phyloP scores from a whole-genome alignment of 305 asterid species.

The Fraxinus angustifolia region DNA sequence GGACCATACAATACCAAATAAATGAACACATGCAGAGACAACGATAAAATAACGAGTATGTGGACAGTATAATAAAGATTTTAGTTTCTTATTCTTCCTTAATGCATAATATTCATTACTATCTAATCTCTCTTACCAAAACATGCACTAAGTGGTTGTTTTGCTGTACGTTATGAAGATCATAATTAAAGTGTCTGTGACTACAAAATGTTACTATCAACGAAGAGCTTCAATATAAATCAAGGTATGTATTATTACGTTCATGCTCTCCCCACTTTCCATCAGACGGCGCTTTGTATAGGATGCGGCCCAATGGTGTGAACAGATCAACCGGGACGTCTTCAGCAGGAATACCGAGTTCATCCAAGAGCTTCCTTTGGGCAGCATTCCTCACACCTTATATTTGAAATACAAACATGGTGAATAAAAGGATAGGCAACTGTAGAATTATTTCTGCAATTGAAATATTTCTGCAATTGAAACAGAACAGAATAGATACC shows the following conservation, averaged over 20 bases:
- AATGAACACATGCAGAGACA: background rate
- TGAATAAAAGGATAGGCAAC: background rate
- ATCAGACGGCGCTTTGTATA: slow-evolving; percentile 95
- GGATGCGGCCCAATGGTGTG: slow-evolving; percentile 78
- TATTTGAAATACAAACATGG: slow-evolving; percentile 11
- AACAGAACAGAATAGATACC: slow-evolving; percentile 35
- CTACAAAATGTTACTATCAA: background rate
- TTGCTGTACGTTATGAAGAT: background rate
- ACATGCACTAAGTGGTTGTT: background rate
- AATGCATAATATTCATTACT: background rate
- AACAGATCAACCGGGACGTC: slow-evolving; percentile 87
- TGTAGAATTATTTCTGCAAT: background rate
- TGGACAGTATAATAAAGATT: background rate
- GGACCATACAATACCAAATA: background rate
- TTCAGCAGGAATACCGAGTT: slow-evolving; percentile 85
- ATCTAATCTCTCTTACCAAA: background rate
- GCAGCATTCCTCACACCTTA: slow-evolving; percentile 95
- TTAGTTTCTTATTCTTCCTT: background rate
- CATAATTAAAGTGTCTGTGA: background rate
- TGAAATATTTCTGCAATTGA: background rate
- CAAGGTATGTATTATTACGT: slow-evolving; percentile 38
- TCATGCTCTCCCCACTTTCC: slow-evolving; percentile 99
- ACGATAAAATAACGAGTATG: background rate
- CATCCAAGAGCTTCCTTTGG: slow-evolving; percentile 90
- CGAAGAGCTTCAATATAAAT: background rate